A percentile compares a stretch with the other conserved stretches of the same genome.
These are phyloP conservation scores for Phialocephala sp. DNA, from an alignment of 2,329 filamentous ascomycete species.

Conservation along the genomic window DNA sequence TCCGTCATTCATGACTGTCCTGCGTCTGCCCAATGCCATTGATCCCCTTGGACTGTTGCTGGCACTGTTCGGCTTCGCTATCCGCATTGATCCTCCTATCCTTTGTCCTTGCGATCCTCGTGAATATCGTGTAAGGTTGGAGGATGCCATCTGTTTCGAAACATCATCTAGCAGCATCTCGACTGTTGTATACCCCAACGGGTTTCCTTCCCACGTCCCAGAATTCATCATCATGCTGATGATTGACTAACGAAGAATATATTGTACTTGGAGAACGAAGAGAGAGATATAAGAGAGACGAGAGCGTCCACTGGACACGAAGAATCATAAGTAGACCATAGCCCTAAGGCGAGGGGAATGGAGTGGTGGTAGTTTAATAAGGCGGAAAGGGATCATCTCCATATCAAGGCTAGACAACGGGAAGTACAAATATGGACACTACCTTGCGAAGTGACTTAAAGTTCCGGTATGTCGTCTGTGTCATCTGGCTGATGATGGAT, in stretches of 20 bases:
- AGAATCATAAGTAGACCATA: constrained; percentile 31
- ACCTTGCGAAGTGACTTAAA: constrained; percentile 42
- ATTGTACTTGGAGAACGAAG: constrained; percentile 11
- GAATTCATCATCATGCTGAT: constrained; percentile 38
- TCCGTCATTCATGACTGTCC: constrained; percentile 59
- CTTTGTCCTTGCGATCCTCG: constrained; percentile 57
- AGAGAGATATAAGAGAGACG: constrained; percentile 18
- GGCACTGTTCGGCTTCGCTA: constrained; percentile 69
- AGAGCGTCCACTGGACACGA: constrained; percentile 25
- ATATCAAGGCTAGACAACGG: constrained; percentile 41
- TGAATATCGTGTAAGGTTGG: constrained; percentile 54
- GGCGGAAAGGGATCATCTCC: constrained; percentile 37
- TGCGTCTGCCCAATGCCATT: constrained; percentile 56
- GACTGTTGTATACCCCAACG: constrained; percentile 44
- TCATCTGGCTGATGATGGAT: constrained; percentile 42
- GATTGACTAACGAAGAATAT: constrained; percentile 9
- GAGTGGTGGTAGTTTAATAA: constrained; percentile 33
- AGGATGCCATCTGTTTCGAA: constrained; percentile 56
- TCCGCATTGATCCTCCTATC: constrained; percentile 58
- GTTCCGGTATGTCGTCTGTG: constrained; percentile 45
- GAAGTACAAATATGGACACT: constrained; percentile 40
- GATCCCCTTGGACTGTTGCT: constrained; percentile 70
- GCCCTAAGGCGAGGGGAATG: constrained; percentile 26
- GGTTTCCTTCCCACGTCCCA: constrained; percentile 31
- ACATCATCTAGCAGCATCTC: constrained; percentile 57